Base-by-base conservation (phyloP, 352 stramenopile species). In the Globisporangium carolinianum region DNA sequence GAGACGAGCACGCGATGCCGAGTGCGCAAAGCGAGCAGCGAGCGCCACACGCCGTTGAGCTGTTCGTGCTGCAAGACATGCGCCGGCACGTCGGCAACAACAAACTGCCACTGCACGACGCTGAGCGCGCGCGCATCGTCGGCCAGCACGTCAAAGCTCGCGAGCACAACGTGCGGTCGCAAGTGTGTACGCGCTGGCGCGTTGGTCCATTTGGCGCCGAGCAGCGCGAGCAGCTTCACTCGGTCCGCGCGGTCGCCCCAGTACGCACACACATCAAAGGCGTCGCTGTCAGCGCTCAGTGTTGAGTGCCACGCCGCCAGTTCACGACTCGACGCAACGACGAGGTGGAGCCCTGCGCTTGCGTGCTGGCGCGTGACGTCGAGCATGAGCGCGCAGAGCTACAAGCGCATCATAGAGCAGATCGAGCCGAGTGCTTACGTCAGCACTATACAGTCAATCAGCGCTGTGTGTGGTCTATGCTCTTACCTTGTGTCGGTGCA, bases 1-100 rank as follows among this genome's bases (percentile, higher is more conserved):
- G 63, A 75, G 12, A 94, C 47, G 10, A 94, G 35, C 43, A 89
- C 49, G 10, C 82, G 73, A 60, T 91, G 83, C 10, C 81, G 83
- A 58, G 79, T 86, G 52, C 68, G 72, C 24, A 91, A 59, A 17
- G 71, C 72, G 36, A 94, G 58, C 1, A 91, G 24, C 37, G 69
- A 57, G 58, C 62, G 51, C 82, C 79, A 90, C 53, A 85, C 69
- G 5, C 60, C 11, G 15, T 70, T 54, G 41, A 73, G 57, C 17
- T 68, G 43, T 6, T 83, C 58, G 41, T 56, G 35, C 42, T 51
- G 36, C 7, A 49, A 57, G 18, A 51, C 48, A 39, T 55, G 47
- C 39, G 59, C 52, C 24, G 69, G 69, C 12, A 80, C 65, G 51
- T 88, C 79, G 57, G 86, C 69, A 12, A 83, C 47, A 39, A 60